Percentiles rank a stretch among this genome's conserved stretches.
phyloP scores from a whole-genome alignment of 2,329 filamentous ascomycete species.

The Microsporum ferrugineum region DNA sequence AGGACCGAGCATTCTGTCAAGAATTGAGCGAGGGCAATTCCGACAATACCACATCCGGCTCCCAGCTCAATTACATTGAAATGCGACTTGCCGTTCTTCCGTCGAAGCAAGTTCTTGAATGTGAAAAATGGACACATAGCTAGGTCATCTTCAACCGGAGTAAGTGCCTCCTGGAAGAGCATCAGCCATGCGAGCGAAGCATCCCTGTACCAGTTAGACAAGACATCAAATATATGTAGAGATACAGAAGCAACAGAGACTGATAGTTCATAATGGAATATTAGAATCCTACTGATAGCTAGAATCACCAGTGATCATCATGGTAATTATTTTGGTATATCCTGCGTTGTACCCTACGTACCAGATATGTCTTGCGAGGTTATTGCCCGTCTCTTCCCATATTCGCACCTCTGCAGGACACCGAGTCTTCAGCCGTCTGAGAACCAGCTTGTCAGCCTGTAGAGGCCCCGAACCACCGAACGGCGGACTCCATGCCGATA shows the following conservation, averaged over 20 bases:
- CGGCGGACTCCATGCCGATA: constrained; percentile 47
- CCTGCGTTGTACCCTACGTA: constrained; percentile 24
- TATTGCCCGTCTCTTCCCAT: constrained; percentile 61
- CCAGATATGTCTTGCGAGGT: constrained; percentile 62
- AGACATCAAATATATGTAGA: background rate
- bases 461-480: constrained; percentile 31
- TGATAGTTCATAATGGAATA: background rate
- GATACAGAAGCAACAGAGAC: background rate
- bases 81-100: constrained; percentile 17
- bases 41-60: constrained; percentile 57
- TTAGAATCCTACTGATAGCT: constrained; percentile 1
- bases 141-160: constrained; percentile 6
- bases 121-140: constrained; percentile 13
- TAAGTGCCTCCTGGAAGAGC: constrained; percentile 32
- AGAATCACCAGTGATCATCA: background rate
- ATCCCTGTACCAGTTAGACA: constrained; percentile 34
- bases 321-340: background rate
- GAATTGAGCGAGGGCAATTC: constrained; percentile 49
- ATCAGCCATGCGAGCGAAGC: constrained; percentile 48
- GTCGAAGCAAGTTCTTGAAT: constrained; percentile 26
- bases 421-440: constrained; percentile 42
- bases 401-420: constrained; percentile 37
- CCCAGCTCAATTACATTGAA: constrained; percentile 53
- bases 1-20: constrained; percentile 42
- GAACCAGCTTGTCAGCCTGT: constrained; percentile 42